phyloP scores from a whole-genome alignment of 139 green algal species.

The Gonium pectorale region DNA sequence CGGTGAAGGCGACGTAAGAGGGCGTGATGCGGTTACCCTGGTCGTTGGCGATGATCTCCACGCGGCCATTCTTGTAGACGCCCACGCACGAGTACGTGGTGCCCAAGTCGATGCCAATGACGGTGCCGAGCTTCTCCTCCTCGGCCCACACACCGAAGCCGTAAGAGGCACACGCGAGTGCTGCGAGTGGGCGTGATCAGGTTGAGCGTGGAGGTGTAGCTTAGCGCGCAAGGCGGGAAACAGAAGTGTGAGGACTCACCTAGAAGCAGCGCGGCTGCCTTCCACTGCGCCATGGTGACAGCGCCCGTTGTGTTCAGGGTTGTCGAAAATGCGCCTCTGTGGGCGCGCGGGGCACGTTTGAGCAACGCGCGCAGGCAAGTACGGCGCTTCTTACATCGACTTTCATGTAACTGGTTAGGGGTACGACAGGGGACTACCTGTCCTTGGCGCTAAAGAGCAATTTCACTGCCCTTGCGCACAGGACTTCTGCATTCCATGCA shows the following conservation, averaged over 20 bases:
- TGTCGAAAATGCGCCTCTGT: too few relatives aligned
- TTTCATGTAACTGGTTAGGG: constrained; percentile 27
- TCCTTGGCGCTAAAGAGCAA: too few relatives aligned
- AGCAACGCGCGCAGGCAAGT: too few relatives aligned
- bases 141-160: constrained; percentile 30
- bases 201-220: neutral
- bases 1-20: constrained; percentile 97
- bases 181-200: neutral
- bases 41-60: constrained; percentile 99
- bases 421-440: too few relatives aligned
- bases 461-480: too few relatives aligned
- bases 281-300: constrained; percentile 32
- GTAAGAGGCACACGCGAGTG: constrained; percentile 32
- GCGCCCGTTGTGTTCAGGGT: neutral
- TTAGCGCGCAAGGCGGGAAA: too few relatives aligned
- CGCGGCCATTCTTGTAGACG: constrained; percentile 97
- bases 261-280: constrained; percentile 25
- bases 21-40: constrained; percentile 99
- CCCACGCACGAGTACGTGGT: constrained; percentile 99
- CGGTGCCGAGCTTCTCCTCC: constrained; percentile 76
- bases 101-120: constrained; percentile 99
- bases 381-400: neutral
- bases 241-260: constrained; percentile 26
- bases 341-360: too few relatives aligned
- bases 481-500: too few relatives aligned